Evolutionary conservation across 352 stramenopile genomes (phyloP).

Genomic region (Phytopythium chamaehyphon): DNA sequence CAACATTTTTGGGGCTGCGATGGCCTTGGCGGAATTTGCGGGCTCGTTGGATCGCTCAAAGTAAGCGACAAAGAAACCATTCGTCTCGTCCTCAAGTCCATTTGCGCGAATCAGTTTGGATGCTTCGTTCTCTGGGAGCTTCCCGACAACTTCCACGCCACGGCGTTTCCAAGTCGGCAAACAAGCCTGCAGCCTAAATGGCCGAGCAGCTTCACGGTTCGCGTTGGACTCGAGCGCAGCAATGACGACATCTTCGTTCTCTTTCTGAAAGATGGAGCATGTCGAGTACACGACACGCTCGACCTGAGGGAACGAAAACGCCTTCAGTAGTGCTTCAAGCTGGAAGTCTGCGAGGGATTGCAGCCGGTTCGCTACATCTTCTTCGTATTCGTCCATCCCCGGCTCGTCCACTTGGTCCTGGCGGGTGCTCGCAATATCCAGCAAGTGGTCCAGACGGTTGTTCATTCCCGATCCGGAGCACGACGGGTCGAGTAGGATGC

Average conservation of each 20-base stretch:
- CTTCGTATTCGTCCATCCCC: conserved; percentile 35
- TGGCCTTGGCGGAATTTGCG: neutral
- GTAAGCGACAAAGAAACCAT: conserved; percentile 97
- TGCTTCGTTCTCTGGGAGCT: conserved; percentile 53
- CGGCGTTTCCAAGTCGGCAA: conserved; percentile 73
- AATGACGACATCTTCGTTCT: conserved; percentile 95
- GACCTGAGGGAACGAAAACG: conserved; percentile 93
- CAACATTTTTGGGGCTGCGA: neutral
- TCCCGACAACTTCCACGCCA: conserved; percentile 47
- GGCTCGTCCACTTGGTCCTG: conserved; percentile 36
- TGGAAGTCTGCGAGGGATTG: conserved; percentile 95
- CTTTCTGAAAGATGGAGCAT: conserved; percentile 94
- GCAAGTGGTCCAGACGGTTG: conserved; percentile 89
- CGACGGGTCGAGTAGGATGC: conserved; percentile 94
- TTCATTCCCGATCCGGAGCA: conserved; percentile 97
- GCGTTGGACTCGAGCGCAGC: conserved; percentile 73
- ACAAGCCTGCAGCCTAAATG: conserved; percentile 65
- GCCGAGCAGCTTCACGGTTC: conserved; percentile 32
- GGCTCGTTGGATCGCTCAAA: conserved; percentile 74
- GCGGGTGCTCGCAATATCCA: conserved; percentile 78
- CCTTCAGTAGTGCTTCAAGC: conserved; percentile 90
- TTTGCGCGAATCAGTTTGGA: conserved; percentile 90
- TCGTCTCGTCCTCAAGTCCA: conserved; percentile 90
- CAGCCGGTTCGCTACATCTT: conserved; percentile 72
- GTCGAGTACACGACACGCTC: conserved; percentile 96